Conservation (phyloP, 2,329 filamentous ascomycete genomes). For the Scedosporium dehoogii region DNA sequence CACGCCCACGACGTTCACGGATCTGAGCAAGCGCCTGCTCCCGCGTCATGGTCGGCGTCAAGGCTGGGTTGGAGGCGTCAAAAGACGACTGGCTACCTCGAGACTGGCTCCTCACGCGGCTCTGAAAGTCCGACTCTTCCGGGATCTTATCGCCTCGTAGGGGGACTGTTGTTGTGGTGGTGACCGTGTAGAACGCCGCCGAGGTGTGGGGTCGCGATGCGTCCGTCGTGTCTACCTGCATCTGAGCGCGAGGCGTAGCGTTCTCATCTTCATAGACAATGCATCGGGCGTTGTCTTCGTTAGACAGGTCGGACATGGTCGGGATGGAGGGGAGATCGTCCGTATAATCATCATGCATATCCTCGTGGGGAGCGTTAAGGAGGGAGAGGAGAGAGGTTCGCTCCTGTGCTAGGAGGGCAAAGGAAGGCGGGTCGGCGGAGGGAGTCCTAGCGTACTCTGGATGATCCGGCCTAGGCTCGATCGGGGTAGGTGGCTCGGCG, state of each 20-base stretch:
- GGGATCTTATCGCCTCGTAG: constrained; percentile 32
- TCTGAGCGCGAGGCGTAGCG: constrained; percentile 9
- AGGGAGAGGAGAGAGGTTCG: constrained; percentile 52
- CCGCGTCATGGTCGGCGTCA: constrained; percentile 58
- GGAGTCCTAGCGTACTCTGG: constrained; percentile 46
- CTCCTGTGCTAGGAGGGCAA: constrained; percentile 41
- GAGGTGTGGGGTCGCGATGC: constrained; percentile 34
- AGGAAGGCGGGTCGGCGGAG: constrained; percentile 52
- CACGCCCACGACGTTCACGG: constrained; percentile 59
- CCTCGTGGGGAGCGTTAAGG: constrained; percentile 41
- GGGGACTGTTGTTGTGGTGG: constrained; percentile 41
- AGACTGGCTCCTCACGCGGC: constrained; percentile 11
- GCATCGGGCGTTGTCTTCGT: constrained; percentile 6
- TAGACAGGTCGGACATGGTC: constrained; percentile 27
- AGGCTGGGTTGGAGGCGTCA: constrained; percentile 45
- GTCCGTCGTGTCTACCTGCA: constrained; percentile 13
- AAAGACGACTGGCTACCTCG: constrained; percentile 26
- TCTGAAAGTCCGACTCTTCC: constrained; percentile 30
- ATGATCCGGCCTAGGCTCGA: constrained; percentile 22
- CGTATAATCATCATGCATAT: constrained; percentile 19
- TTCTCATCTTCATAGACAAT: constrained; percentile 7
- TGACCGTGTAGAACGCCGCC: constrained; percentile 34
- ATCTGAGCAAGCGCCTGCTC: constrained; percentile 71
- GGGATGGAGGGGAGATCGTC: constrained; percentile 28
- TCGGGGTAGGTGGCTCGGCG: constrained; percentile 22